Percentiles rank a stretch among this genome's conserved stretches.
Conservation (phyloP, 768 basidiomycete species). For the Rhodotorula toruloides region DNA sequence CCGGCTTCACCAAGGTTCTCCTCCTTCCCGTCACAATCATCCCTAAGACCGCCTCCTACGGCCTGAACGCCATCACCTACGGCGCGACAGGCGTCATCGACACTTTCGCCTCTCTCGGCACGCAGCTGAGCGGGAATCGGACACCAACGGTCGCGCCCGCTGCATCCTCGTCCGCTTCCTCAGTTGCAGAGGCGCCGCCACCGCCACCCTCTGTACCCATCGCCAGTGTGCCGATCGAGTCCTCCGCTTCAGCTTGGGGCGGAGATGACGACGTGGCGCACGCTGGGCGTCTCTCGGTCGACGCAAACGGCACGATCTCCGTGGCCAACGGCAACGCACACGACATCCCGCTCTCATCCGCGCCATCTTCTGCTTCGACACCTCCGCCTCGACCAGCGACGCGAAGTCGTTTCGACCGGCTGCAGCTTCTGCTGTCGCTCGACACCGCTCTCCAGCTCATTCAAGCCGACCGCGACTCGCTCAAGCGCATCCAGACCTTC, state of each 20-base stretch:
- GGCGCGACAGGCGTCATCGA: slow-evolving; percentile 48
- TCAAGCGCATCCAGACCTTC: slow-evolving; percentile 90
- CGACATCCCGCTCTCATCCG: neutral
- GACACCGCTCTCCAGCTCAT: slow-evolving; percentile 87
- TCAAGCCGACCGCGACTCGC: slow-evolving; percentile 80
- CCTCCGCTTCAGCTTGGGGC: slow-evolving; percentile 22
- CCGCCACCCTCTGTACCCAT: neutral
- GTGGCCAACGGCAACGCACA: neutral
- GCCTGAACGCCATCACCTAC: slow-evolving; percentile 55
- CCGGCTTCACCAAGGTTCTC: slow-evolving; percentile 82
- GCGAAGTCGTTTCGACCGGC: slow-evolving; percentile 28
- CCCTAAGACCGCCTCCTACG: slow-evolving; percentile 60
- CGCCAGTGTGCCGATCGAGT: slow-evolving; percentile 15
- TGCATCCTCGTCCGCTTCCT: neutral
- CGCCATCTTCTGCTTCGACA: neutral
- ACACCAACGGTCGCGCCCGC: neutral
- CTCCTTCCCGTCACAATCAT: slow-evolving; percentile 94
- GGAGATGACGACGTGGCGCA: neutral
- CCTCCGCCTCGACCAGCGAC: neutral
- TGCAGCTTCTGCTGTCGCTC: slow-evolving; percentile 85
- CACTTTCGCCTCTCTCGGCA: slow-evolving; percentile 37
- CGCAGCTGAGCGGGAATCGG: neutral
- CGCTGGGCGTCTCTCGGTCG: slow-evolving; percentile 13
- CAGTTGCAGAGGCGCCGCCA: neutral
- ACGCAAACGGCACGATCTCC: slow-evolving; percentile 9